These are phyloP conservation scores for Starmerella cellae DNA, from an alignment of 805 yeast species.

Conservation along the genomic window DNA sequence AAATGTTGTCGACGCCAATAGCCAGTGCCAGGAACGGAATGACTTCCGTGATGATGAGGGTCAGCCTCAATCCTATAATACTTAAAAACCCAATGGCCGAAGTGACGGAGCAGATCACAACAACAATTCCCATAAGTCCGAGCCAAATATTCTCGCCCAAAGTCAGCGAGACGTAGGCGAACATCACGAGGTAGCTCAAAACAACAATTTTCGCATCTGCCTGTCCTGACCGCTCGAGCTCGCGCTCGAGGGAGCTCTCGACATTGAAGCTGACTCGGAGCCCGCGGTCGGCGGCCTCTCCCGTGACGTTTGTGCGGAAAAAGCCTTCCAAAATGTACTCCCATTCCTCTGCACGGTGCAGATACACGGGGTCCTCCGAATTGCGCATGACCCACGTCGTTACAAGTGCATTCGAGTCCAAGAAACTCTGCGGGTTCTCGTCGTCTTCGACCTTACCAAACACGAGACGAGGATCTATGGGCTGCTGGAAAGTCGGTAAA, in stretches of 20 bases:
- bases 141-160: slow-evolving; percentile 64
- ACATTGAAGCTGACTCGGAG: slow-evolving; percentile 62
- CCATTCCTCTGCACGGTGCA: slow-evolving; percentile 38
- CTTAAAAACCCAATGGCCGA: slow-evolving; percentile 77
- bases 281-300: slow-evolving; percentile 39
- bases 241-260: slow-evolving; percentile 73
- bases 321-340: slow-evolving; percentile 54
- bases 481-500: slow-evolving; percentile 82
- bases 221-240: slow-evolving; percentile 66
- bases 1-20: slow-evolving; percentile 91
- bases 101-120: slow-evolving; percentile 67
- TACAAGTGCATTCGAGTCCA: slow-evolving; percentile 58
- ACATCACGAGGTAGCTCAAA: slow-evolving; percentile 73
- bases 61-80: slow-evolving; percentile 63
- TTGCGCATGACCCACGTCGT: slow-evolving; percentile 60
- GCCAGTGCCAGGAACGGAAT: slow-evolving; percentile 89
- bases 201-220: slow-evolving; percentile 61
- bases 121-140: slow-evolving; percentile 72
- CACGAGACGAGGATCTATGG: slow-evolving; percentile 55
- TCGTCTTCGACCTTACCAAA: slow-evolving; percentile 37
- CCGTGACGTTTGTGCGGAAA: slow-evolving; percentile 31
- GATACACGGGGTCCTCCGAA: slow-evolving; percentile 26
- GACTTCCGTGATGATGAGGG: slow-evolving; percentile 89
- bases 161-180: slow-evolving; percentile 72
- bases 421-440: slow-evolving; percentile 29